Conservation (phyloP, 1,284 basidiomycete species). For the Tilletia walkeri region DNA sequence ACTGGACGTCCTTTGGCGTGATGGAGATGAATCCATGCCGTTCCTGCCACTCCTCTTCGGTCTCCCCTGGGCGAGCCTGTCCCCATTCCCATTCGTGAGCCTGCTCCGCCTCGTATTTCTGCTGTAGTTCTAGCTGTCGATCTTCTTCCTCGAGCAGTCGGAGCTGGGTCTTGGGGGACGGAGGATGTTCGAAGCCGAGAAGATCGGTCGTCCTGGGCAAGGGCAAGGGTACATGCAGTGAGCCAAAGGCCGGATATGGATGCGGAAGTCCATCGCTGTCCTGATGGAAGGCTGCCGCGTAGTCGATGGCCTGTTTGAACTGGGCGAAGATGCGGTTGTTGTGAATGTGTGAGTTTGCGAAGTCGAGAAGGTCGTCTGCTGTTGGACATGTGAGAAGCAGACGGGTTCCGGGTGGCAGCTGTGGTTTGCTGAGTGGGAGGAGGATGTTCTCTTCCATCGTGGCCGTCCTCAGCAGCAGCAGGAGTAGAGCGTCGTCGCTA, state of each 20-base stretch:
- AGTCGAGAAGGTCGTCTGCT: slow-evolving; percentile 4
- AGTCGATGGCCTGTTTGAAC: background rate
- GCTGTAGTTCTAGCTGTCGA: background rate
- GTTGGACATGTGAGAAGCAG: background rate
- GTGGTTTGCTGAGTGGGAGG: background rate
- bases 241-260: background rate
- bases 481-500: no score
- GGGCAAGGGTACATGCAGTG: background rate
- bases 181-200: slow-evolving; percentile 4
- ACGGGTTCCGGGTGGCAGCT: slow-evolving; percentile 6
- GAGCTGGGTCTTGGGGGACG: slow-evolving; percentile 1
- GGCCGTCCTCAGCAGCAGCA: no score
- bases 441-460: no score
- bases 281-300: background rate
- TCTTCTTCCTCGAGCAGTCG: background rate
- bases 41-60: slow-evolving; percentile 23
- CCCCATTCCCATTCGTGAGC: background rate
- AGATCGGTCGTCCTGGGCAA: slow-evolving; percentile 5
- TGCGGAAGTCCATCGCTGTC: background rate
- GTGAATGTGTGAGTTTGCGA: slow-evolving; percentile 13
- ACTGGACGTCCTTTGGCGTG: slow-evolving; percentile 19
- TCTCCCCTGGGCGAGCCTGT: slow-evolving; percentile 17
- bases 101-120: background rate
- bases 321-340: slow-evolving; percentile 2
- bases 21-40: slow-evolving; percentile 20